A percentile compares a stretch with the other conserved stretches of the same genome.
Conservation (phyloP, 495 filamentous ascomycete genomes). For the Penicillium angulare region DNA sequence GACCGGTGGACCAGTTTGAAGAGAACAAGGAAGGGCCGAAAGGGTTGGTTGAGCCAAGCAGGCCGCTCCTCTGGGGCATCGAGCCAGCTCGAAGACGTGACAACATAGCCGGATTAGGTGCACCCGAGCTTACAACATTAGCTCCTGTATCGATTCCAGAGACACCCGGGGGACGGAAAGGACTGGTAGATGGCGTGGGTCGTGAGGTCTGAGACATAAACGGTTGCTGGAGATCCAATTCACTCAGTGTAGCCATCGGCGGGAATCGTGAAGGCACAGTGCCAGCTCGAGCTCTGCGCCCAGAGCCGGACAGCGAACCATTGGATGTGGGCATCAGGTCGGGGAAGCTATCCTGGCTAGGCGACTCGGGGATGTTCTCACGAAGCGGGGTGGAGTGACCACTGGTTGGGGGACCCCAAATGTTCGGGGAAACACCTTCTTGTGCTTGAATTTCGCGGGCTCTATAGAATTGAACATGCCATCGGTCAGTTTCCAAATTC, state of each 20-base stretch:
- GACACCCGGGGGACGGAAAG: constrained; percentile 78
- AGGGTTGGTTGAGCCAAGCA: constrained; percentile 60
- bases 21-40: constrained; percentile 91
- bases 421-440: constrained; percentile 81
- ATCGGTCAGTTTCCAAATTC: constrained; percentile 12
- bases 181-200: constrained; percentile 86
- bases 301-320: constrained; percentile 55
- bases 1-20: constrained; percentile 72
- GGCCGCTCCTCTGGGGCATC: constrained; percentile 83
- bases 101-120: constrained; percentile 66
- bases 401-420: constrained; percentile 95
- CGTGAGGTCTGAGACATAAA: constrained; percentile 79
- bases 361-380: constrained; percentile 95
- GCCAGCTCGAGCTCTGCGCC: constrained; percentile 80
- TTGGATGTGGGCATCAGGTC: constrained; percentile 72
- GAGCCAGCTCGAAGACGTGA: constrained; percentile 92
- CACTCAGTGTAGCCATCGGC: constrained; percentile 61
- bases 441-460: constrained; percentile 96
- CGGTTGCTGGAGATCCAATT: constrained; percentile 59
- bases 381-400: constrained; percentile 93
- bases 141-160: constrained; percentile 61
- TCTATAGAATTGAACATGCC: constrained; percentile 40
- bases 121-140: constrained; percentile 43
- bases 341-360: constrained; percentile 92
- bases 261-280: constrained; percentile 95